A percentile compares a stretch with the other conserved stretches of the same genome.
These are phyloP conservation scores for Aspergillus nidulans DNA, from an alignment of 495 filamentous ascomycete species.

Conservation along the genomic window DNA sequence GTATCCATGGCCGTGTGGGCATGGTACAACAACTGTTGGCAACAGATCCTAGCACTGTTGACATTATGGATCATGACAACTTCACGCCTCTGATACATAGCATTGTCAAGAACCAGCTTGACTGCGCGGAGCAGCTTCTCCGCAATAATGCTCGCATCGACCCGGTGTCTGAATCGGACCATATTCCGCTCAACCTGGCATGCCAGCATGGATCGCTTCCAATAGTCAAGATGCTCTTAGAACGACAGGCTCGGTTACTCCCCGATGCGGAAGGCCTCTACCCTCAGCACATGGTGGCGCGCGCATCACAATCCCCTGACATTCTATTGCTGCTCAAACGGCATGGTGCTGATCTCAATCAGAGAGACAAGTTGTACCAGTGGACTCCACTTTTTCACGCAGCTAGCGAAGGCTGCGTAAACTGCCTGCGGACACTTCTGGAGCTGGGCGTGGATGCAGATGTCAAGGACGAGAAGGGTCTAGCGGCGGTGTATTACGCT, in stretches of 20 bases:
- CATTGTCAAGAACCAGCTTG: conserved; percentile 77
- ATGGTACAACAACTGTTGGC: conserved; percentile 72
- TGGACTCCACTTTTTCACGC: conserved; percentile 98
- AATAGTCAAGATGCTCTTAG: conserved; percentile 79
- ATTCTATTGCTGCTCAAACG: conserved; percentile 74
- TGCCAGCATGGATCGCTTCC: conserved; percentile 83
- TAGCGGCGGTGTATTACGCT: conserved; percentile 96
- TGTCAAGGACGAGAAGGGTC: conserved; percentile 82
- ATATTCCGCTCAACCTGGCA: conserved; percentile 89
- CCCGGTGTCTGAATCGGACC: conserved; percentile 76
- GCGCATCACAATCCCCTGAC: conserved; percentile 75
- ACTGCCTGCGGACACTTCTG: conserved; percentile 75
- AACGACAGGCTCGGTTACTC: conserved; percentile 69
- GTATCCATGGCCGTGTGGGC: conserved; percentile 84
- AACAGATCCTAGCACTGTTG: conserved; percentile 60
- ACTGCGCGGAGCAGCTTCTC: conserved; percentile 74
- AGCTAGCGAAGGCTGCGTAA: conserved; percentile 91
- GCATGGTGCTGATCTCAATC: conserved; percentile 88
- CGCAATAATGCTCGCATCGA: conserved; percentile 70
- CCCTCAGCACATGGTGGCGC: conserved; percentile 94
- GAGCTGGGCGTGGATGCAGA: conserved; percentile 68
- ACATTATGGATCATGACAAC: conserved; percentile 90
- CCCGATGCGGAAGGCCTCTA: conserved; percentile 94
- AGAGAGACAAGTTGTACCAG: conserved; percentile 89
- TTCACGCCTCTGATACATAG: conserved; percentile 94